These are phyloP conservation scores for Epichloe festucae DNA, from an alignment of 2,329 filamentous ascomycete genomes.

Conservation along the genomic window DNA sequence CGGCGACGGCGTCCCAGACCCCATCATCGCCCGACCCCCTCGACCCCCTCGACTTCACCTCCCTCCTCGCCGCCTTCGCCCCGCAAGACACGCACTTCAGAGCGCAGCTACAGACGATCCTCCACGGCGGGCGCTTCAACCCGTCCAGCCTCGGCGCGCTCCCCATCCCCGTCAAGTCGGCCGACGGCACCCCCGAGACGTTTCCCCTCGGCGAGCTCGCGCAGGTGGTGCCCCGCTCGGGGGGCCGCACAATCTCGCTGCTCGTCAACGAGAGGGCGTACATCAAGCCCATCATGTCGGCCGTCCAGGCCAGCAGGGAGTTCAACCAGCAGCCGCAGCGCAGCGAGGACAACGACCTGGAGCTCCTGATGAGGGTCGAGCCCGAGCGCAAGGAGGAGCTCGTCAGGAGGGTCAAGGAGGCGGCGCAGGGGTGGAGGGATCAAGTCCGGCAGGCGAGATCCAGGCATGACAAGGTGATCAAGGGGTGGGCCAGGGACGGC, in stretches of 20 bases:
- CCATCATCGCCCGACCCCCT: slow-evolving; percentile 18
- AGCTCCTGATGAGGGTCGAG: slow-evolving; percentile 42
- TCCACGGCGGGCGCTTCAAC: slow-evolving; percentile 38
- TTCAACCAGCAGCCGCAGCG: slow-evolving; percentile 51
- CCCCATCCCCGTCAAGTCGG: slow-evolving; percentile 24
- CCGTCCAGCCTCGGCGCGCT: slow-evolving; percentile 34
- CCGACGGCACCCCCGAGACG: slow-evolving; percentile 10
- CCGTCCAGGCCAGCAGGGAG: slow-evolving; percentile 36
- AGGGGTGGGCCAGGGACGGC: slow-evolving; percentile 33
- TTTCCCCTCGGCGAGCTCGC: slow-evolving; percentile 44
- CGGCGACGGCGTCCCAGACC: slow-evolving; percentile 7
- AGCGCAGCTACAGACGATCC: slow-evolving; percentile 27
- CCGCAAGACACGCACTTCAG: slow-evolving; percentile 29
- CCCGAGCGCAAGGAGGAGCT: slow-evolving; percentile 36
- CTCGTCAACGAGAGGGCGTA: slow-evolving; percentile 29
- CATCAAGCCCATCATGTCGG: slow-evolving; percentile 42
- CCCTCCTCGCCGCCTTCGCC: slow-evolving; percentile 31
- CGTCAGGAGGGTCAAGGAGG: slow-evolving; percentile 28
- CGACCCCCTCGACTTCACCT: slow-evolving; percentile 35
- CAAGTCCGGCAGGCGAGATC: slow-evolving; percentile 33
- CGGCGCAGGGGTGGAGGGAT: slow-evolving; percentile 37
- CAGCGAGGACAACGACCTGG: slow-evolving; percentile 44
- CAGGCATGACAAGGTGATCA: slow-evolving; percentile 34
- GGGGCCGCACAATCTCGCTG: slow-evolving; percentile 25
- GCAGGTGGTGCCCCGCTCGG: slow-evolving; percentile 35